Conservation (phyloP, 495 filamentous ascomycete species). For the Baudoinia panamericana region DNA sequence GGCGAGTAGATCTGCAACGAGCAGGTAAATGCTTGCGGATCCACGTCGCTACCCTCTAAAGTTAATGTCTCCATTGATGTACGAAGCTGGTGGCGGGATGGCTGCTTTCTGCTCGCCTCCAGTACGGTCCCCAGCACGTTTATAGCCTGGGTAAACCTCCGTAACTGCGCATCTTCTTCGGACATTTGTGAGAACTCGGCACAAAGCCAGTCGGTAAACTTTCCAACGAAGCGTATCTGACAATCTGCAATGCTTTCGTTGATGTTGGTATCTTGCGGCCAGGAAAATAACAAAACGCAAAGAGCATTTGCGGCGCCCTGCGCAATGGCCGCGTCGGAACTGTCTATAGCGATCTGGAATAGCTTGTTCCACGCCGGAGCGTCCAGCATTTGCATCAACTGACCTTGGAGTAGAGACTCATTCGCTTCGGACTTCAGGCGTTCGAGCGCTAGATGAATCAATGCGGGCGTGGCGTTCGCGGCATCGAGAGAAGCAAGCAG, state of each 20-base stretch:
- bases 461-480: no score
- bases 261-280: not conserved
- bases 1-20: constrained; percentile 4
- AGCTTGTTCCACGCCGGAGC: constrained; percentile 13
- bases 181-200: not conserved
- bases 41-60: not conserved
- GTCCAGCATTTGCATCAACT: not conserved
- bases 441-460: no score
- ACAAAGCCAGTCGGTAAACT: constrained; percentile 1
- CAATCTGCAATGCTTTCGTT: not conserved
- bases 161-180: not conserved
- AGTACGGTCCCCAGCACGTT: constrained; percentile 1
- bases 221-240: not conserved
- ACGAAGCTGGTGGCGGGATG: not conserved
- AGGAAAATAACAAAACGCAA: constrained; percentile 8
- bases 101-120: constrained; percentile 3
- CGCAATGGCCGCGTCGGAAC: not conserved
- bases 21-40: not conserved
- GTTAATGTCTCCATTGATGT: not conserved
- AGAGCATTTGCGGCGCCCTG: not conserved
- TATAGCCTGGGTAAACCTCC: constrained; percentile 2
- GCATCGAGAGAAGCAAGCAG: not conserved
- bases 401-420: not conserved
- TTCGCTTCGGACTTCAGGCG: not conserved
- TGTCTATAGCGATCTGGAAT: constrained; percentile 4